Evolutionary conservation across 331 rosid genomes (phyloP).

Genomic region (Pyracantha coccinea): DNA sequence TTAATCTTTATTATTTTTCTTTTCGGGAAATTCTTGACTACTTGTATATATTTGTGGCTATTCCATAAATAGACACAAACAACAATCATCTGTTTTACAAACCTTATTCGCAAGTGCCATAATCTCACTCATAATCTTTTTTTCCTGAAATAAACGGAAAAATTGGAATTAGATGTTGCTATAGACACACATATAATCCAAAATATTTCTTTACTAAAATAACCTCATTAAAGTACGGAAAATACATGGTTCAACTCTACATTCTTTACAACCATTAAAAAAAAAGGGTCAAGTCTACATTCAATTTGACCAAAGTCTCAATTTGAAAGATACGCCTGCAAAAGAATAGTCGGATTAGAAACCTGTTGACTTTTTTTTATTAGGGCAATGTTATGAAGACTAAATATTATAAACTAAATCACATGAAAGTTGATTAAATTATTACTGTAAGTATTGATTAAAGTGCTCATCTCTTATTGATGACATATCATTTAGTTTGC

Average conservation of each 20-base stretch:
- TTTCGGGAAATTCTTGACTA: background rate
- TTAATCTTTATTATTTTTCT: background rate
- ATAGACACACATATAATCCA: background rate
- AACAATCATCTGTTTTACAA: background rate
- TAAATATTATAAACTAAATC: no score
- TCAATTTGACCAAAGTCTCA: no score
- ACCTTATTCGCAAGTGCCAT: slow-evolving; percentile 36
- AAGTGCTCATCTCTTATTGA: no score
- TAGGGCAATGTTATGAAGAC: no score
- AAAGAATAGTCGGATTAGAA: no score
- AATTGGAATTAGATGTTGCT: background rate
- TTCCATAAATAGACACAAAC: background rate
- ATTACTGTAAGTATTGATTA: no score
- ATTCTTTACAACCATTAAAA: background rate
- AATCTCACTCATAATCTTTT: slow-evolving; percentile 23
- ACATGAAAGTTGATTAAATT: no score
- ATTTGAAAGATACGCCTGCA: no score
- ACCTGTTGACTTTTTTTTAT: no score
- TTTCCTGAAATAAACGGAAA: slow-evolving; percentile 29
- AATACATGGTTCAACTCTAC: background rate
- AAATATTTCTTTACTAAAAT: background rate
- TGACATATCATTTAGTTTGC: no score
- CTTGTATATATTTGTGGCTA: background rate
- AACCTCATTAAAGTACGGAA: background rate
- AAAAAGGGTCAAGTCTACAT: no score